Evolutionary conservation across 768 basidiomycete genomes (phyloP), one percentile per base, ranked within the genome.

Genomic region (Hericium rajendrae): DNA sequence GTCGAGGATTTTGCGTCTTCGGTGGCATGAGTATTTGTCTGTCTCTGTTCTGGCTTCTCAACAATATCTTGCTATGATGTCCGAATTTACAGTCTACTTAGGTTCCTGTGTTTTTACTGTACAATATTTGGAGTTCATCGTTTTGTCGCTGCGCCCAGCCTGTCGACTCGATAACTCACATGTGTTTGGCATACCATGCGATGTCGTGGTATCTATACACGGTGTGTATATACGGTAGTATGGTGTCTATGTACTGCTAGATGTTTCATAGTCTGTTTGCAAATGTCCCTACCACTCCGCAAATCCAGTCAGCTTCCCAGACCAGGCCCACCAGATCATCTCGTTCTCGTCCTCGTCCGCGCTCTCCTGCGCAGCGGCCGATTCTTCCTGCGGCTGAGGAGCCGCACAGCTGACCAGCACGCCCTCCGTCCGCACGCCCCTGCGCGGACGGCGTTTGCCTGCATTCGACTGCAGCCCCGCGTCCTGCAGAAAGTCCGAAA

Each of bases 241-340:
- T 32, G 28, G 28, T 32, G 28, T 32, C 28, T 32, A 32, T 32
- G 28, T 32, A 32, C 8, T 32, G 28, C 28, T 32, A 32, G 28
- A 32, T 32, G 4, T 32, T 4, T 32, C 28, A 32, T 32, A 32
- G 28, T 32, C 28, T 32, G 16, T 46, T 20, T 46, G 8, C 43
- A 12, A n/a, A 3, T 3, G n/a, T n/a, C 15, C 15, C 61, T 59
- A 78, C 74, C 75, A 79, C 57, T 78, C 78, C n/a, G 69, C 58
- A 61, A 79, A 79, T 4, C 78, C 78, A 22, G 64, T 67, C 57
- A 79, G 57, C 60, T 73, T 78, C 12, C 78, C 77, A 40, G 79
- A 69, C 78, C 78, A 79, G 41, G 65, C 69, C 78, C 78, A 79
- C 78, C 78, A 80, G 53, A 80, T 78, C 66, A 73, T 62, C 59